phyloP scores from a whole-genome alignment of 352 stramenopile species.

The Globisporangium yorkense region DNA sequence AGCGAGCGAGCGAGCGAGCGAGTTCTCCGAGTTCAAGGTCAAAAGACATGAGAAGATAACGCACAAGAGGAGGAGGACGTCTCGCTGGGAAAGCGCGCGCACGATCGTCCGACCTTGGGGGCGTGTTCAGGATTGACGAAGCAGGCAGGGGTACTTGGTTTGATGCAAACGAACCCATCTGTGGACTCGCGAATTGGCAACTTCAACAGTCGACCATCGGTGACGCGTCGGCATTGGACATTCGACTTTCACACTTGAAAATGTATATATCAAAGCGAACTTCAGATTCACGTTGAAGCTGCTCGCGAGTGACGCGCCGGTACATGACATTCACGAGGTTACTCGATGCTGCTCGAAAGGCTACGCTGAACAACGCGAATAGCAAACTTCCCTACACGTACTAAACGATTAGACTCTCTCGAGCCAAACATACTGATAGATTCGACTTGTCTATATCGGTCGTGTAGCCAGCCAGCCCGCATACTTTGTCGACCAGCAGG shows the following conservation, averaged over 20 bases:
- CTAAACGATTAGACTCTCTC: not conserved
- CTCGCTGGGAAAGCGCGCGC: too few species aligned
- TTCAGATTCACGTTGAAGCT: not conserved
- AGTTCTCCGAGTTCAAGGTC: too few species aligned
- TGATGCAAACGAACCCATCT: too few species aligned
- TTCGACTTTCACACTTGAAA: not conserved
- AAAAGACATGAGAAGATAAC: too few species aligned
- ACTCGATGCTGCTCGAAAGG: not conserved
- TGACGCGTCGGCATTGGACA: not conserved
- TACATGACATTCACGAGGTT: not conserved
- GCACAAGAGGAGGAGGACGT: too few species aligned
- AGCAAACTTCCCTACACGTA: too few species aligned
- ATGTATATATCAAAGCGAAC: not conserved
- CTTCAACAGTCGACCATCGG: not conserved
- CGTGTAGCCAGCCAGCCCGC: not conserved
- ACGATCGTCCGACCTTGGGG: not conserved
- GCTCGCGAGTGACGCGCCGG: not conserved
- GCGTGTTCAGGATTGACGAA: not conserved
- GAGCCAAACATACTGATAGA: not conserved
- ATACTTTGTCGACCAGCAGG: too few species aligned
- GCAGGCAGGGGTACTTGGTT: too few species aligned
- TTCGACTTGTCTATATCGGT: not conserved
- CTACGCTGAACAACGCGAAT: not conserved
- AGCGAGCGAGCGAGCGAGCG: too few species aligned
- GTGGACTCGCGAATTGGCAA: not conserved